A percentile compares a stretch with the other conserved stretches of the same genome.
phyloP scores from a whole-genome alignment of 179 eudicot species.

The Nepenthes alata region DNA sequence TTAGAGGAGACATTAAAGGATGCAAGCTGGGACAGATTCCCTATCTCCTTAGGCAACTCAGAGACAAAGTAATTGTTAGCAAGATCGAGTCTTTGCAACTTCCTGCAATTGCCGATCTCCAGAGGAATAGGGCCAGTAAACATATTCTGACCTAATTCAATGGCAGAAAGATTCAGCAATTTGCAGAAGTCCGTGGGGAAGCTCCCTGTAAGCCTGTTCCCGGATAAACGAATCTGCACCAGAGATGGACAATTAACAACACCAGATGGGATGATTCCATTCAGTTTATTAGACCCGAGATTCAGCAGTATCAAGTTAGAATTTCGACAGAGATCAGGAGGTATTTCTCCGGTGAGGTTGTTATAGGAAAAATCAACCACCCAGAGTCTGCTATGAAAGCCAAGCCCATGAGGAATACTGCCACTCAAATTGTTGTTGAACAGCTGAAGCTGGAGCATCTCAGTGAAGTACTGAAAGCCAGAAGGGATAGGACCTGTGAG shows the following conservation, averaged over 20 bases:
- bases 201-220: conserved; percentile 46
- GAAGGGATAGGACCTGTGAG: conserved; percentile 69
- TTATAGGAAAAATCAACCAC: conserved; percentile 83
- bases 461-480: conserved; percentile 57
- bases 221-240: conserved; percentile 55
- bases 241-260: conserved; percentile 49
- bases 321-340: conserved; percentile 48
- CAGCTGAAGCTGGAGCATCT: conserved; percentile 61
- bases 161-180: conserved; percentile 49
- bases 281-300: conserved; percentile 50
- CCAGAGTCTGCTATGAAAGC: conserved; percentile 60
- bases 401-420: conserved; percentile 60
- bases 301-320: conserved; percentile 53
- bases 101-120: conserved; percentile 52
- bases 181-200: conserved; percentile 65
- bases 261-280: conserved; percentile 61
- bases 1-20: conserved; percentile 69
- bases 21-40: conserved; percentile 44
- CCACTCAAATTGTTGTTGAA: conserved; percentile 58
- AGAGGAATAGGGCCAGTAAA: conserved; percentile 60
- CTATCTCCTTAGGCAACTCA: conserved; percentile 67
- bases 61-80: conserved; percentile 54
- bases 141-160: conserved; percentile 69
- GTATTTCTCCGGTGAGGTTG: conserved; percentile 49
- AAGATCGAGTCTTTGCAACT: conserved; percentile 72